Evolutionary conservation across 768 basidiomycete genomes (phyloP).

Genomic region (Boletus eberwhitei): DNA sequence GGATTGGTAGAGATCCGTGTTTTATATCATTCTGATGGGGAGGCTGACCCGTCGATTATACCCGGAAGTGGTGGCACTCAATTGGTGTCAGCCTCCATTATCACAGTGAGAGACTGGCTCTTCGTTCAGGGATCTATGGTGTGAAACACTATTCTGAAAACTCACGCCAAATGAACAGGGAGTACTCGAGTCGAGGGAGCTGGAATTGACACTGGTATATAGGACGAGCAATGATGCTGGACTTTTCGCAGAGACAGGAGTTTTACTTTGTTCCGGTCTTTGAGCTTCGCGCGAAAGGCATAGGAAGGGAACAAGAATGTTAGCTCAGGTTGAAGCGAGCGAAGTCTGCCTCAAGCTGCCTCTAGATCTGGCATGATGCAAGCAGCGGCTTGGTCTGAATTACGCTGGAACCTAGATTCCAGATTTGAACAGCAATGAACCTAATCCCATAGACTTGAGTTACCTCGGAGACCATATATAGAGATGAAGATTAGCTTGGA

Average conservation of each 20-base stretch:
- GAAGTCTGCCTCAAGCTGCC: background rate
- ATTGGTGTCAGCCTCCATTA: conserved; percentile 4
- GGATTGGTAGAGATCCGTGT: background rate
- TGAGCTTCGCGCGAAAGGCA: background rate
- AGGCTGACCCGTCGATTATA: conserved; percentile 7
- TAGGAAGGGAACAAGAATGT: background rate
- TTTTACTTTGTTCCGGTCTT: background rate
- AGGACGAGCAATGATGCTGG: background rate
- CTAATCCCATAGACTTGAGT: no score
- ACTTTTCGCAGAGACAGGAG: background rate
- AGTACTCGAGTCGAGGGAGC: no score
- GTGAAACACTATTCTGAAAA: background rate
- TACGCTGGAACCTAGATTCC: no score
- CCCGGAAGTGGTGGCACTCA: background rate
- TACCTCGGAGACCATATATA: no score
- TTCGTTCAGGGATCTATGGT: background rate
- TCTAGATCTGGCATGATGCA: no score
- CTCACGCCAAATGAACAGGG: background rate
- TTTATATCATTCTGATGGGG: conserved; percentile 3
- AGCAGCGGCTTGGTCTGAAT: no score
- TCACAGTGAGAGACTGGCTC: no score
- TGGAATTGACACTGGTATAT: background rate
- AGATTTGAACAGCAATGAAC: no score
- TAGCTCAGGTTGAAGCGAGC: background rate
- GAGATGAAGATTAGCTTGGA: no score